phyloP scores from a whole-genome alignment of 805 yeast genomes.

The Saccharomycopsis amapae region DNA sequence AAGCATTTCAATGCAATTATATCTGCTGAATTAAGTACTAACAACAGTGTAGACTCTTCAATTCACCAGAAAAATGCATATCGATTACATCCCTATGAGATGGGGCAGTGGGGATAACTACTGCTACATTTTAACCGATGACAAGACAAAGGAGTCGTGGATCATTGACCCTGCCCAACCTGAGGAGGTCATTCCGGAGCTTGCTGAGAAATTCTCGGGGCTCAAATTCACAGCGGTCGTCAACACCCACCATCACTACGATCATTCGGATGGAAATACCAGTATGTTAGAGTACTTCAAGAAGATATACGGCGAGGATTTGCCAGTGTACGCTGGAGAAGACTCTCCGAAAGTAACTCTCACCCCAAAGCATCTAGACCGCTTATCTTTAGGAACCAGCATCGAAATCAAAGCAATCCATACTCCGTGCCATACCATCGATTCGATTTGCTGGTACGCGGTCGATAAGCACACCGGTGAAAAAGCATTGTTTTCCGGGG shows the following conservation, averaged over 20 bases:
- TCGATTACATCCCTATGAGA: conserved; percentile 80
- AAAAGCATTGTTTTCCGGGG: conserved; percentile 87
- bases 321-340: conserved; percentile 76
- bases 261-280: conserved; percentile 85
- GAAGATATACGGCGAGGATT: conserved; percentile 30
- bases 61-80: conserved; percentile 58
- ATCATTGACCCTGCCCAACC: conserved; percentile 92
- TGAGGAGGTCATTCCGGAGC: conserved; percentile 36
- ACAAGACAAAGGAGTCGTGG: conserved; percentile 61
- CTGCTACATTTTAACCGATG: conserved; percentile 71
- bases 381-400: conserved; percentile 54
- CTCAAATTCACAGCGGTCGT: conserved; percentile 66
- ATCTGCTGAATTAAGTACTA: too few relatives aligned
- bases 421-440: conserved; percentile 98
- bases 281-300: conserved; percentile 26
- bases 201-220: conserved; percentile 1
- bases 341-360: conserved; percentile 68
- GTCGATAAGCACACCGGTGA: conserved; percentile 56
- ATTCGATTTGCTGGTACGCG: conserved; percentile 82
- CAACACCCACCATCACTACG: conserved; percentile 95
- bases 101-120: conserved; percentile 95
- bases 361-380: conserved; percentile 61
- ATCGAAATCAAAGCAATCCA: conserved; percentile 72
- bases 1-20: too few relatives aligned
- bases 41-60: too few relatives aligned